Conservation (phyloP, 2,329 filamentous ascomycete species). For the Venturia effusa region DNA sequence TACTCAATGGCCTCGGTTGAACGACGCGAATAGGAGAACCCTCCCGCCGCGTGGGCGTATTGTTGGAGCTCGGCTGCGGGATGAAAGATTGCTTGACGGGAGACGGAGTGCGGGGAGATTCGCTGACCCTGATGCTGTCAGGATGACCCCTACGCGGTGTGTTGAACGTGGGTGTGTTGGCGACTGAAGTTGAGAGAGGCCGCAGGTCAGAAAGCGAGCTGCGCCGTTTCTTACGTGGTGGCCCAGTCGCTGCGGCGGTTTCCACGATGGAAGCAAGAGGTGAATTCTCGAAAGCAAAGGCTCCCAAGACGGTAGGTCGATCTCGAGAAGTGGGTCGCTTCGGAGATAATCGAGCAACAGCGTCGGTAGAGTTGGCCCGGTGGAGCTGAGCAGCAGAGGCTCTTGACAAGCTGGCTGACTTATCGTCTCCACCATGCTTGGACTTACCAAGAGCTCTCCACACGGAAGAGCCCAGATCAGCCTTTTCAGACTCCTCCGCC, state of each 20-base stretch:
- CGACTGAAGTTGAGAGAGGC: slow-evolving; percentile 48
- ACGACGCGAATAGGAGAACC: slow-evolving; percentile 5
- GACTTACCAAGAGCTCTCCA: slow-evolving; percentile 13
- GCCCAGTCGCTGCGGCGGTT: slow-evolving; percentile 30
- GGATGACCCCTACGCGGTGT: slow-evolving; percentile 3
- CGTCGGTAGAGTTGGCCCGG: slow-evolving; percentile 70
- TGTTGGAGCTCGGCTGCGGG: slow-evolving; percentile 24
- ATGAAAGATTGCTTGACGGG: slow-evolving; percentile 24
- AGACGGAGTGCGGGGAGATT: slow-evolving; percentile 25
- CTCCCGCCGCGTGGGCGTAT: slow-evolving; percentile 11
- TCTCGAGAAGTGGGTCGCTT: slow-evolving; percentile 46
- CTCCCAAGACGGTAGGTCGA: slow-evolving; percentile 35
- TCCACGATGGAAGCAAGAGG: slow-evolving; percentile 41
- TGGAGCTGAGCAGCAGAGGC: slow-evolving; percentile 40
- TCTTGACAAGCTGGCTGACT: slow-evolving; percentile 54
- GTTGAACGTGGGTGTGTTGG: slow-evolving; percentile 8
- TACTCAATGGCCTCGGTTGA: slow-evolving; percentile 1
- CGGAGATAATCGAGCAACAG: slow-evolving; percentile 39
- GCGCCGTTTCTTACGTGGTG: slow-evolving; percentile 65
- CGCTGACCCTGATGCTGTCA: background rate
- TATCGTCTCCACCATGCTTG: slow-evolving; percentile 42
- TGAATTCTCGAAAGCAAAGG: slow-evolving; percentile 32
- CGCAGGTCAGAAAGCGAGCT: slow-evolving; percentile 86
- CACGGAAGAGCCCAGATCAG: slow-evolving; percentile 20
- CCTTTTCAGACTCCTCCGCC: slow-evolving; percentile 71